Base-by-base conservation (phyloP, 108 stramenopile genomes). In the Skeletonema potamos region DNA sequence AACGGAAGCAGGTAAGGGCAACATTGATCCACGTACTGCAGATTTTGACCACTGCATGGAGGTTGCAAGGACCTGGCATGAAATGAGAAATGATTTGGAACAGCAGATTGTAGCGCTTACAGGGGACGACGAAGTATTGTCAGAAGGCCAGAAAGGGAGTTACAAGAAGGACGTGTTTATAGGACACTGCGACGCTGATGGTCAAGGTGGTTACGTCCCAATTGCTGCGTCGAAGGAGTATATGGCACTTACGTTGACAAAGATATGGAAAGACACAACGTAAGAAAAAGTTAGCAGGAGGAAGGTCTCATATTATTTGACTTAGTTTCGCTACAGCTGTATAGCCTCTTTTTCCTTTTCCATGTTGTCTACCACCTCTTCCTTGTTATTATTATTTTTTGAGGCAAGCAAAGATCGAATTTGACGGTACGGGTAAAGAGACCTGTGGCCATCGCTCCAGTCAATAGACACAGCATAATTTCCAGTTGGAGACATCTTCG, bases 391-490 rank as follows among this genome's bases (percentile, higher is more conserved):
- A 7, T 37, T 58, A 9, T 29, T 58, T n/a, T 37, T 58, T 3
- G 34, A 32, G 32, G 15, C 54, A 62, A 76, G 56, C 65, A 78
- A 60, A 13, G 77, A 66, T 58, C 70, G 41, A 24, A 93, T 81
- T 65, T 91, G 88, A 29, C 86, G 77, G 68, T 92, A 93, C 1
- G 95, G 95, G 74, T 92, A 96, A 12, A 96, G 75, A 12, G 92
- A 93, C 30, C 78, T 70, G 76, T 96, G 96, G 6, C 93, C 96
- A 76, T 96, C 96, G 10, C 86, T 87, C 96, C 96, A 96, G 71
- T 94, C 89, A 2, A 96, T 86, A 24, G 86, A 85, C 51, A 91
- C 67, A n/a, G 93, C 96, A 84, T 96, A 96, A 57, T 94, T 92
- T 54, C 96, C 96, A 3, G 87, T 89, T 13, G 89, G 84, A 27